Evolutionary conservation across 305 asterid genomes (phyloP).

Genomic region (Rubia balearica): DNA sequence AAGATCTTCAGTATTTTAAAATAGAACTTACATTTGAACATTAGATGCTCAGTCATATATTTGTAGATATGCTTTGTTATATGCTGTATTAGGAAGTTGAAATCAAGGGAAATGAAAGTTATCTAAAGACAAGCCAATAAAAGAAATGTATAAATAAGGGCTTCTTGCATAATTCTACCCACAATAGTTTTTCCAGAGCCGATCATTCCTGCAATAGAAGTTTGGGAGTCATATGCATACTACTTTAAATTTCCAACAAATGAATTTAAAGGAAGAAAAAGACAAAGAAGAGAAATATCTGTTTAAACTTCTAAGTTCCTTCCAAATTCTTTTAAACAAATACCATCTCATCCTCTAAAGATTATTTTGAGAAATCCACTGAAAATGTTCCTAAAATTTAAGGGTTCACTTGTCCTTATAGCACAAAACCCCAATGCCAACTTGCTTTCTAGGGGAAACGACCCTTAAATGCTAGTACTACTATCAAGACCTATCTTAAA

Average conservation of each 20-base stretch:
- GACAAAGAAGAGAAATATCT: neutral
- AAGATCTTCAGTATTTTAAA: neutral
- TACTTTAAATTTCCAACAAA: neutral
- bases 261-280: neutral
- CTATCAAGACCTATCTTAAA: neutral
- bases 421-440: neutral
- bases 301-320: neutral
- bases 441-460: neutral
- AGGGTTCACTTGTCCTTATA: neutral
- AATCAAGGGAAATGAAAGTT: too few species aligned
- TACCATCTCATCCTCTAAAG: too few species aligned
- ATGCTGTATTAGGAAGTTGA: too few species aligned
- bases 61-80: too few species aligned
- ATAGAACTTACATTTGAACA: too few species aligned
- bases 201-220: conserved; percentile 66
- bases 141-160: conserved; percentile 67
- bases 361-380: too few species aligned
- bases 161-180: conserved; percentile 65
- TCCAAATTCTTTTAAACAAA: too few species aligned
- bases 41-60: too few species aligned
- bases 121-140: too few species aligned
- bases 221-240: conserved; percentile 5
- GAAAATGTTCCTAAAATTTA: neutral
- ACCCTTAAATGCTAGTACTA: neutral
- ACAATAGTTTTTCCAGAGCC: conserved; percentile 95